Percentiles rank a stretch among this genome's conserved stretches.
Conservation (phyloP, 345 rosid species). For the Geranium rotundifolium region DNA sequence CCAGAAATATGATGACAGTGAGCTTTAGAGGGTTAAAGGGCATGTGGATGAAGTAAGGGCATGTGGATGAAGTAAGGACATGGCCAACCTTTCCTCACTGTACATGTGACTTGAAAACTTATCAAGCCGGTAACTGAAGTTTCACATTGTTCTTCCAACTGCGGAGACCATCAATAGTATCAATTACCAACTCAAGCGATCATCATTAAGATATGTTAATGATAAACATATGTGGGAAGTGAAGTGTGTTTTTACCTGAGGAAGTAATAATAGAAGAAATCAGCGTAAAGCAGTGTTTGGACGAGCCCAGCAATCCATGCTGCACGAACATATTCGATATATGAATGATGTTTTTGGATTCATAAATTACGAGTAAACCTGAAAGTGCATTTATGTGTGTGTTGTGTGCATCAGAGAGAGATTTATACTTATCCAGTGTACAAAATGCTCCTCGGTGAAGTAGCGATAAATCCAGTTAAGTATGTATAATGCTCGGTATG, state of each 20-base stretch:
- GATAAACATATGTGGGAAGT: too few relatives aligned
- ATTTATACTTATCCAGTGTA: conserved; percentile 52
- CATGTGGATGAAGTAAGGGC: too few relatives aligned
- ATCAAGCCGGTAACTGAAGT: conserved; percentile 75
- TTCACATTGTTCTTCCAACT: conserved; percentile 85
- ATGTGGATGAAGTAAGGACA: too few relatives aligned
- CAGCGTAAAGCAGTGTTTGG: conserved; percentile 64
- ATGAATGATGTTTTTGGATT: too few relatives aligned
- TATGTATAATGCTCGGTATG: conserved; percentile 46
- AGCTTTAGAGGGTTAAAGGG: too few relatives aligned
- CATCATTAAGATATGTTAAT: background rate
- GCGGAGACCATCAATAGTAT: conserved; percentile 8
- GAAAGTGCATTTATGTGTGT: too few relatives aligned
- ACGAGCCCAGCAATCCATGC: conserved; percentile 79
- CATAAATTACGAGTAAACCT: too few relatives aligned
- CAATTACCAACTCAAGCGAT: background rate
- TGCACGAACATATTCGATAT: conserved; percentile 14
- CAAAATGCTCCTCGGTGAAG: conserved; percentile 45
- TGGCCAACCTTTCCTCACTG: too few relatives aligned
- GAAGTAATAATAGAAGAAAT: conserved; percentile 76
- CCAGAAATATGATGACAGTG: too few relatives aligned
- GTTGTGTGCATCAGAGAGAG: background rate
- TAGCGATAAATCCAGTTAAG: conserved; percentile 61
- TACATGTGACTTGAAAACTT: background rate
- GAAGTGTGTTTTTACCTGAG: conserved; percentile 31